These are phyloP conservation scores for Fusarium staphyleae DNA, from an alignment of 2,329 filamentous ascomycete genomes.

Conservation along the genomic window DNA sequence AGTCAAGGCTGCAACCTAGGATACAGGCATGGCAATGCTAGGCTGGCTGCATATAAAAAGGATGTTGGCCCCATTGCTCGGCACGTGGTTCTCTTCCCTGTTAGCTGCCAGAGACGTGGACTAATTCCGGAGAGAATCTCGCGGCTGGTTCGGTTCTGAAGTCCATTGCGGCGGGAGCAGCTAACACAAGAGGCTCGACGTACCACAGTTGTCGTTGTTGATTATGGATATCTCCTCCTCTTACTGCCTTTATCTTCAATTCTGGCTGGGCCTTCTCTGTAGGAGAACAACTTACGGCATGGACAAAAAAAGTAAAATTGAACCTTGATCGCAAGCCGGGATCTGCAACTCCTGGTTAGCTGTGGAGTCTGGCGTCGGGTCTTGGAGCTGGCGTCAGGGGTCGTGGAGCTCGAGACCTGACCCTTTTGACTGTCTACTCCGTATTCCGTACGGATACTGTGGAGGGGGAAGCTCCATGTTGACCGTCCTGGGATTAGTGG, in stretches of 20 bases:
- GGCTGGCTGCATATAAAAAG: conserved; percentile 14
- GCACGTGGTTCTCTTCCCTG: conserved; percentile 20
- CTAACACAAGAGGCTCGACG: too few relatives aligned
- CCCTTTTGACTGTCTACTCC: too few relatives aligned
- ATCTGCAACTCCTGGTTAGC: conserved; percentile 10
- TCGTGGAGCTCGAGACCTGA: conserved; percentile 10
- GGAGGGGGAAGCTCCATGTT: conserved; percentile 23
- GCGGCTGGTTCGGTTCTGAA: not conserved
- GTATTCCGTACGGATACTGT: too few relatives aligned
- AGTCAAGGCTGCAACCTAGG: conserved; percentile 5
- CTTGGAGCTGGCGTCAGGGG: conserved; percentile 35
- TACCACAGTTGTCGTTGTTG: too few relatives aligned
- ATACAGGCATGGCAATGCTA: conserved; percentile 6
- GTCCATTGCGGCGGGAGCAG: not conserved
- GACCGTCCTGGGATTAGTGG: conserved; percentile 17
- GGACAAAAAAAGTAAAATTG: conserved; percentile 27
- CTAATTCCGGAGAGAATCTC: conserved; percentile 5
- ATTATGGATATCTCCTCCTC: too few relatives aligned
- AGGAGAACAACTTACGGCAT: too few relatives aligned
- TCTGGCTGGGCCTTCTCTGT: too few relatives aligned
- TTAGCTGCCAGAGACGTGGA: conserved; percentile 13
- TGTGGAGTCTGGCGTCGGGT: too few relatives aligned
- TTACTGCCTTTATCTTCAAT: too few relatives aligned
- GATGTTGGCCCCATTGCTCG: conserved; percentile 5
- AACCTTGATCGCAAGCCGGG: conserved; percentile 28